Evolutionary conservation across 208 protist genomes (phyloP), one percentile per base, ranked within the genome.

Genomic region (Crithidia mellificae): DNA sequence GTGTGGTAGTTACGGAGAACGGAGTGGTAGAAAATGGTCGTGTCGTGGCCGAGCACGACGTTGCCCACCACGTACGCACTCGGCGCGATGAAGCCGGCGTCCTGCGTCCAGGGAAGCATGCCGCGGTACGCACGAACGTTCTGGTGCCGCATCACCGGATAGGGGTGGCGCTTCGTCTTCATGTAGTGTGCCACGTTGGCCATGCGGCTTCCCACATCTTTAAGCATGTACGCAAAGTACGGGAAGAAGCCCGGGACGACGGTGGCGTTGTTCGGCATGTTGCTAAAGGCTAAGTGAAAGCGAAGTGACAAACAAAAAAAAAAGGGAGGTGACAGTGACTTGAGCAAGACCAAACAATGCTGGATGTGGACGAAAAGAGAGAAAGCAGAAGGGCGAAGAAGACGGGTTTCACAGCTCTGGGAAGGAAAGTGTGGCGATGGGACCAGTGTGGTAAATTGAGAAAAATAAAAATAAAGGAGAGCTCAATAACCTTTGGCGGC

Each of bases 1-100:
- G 69, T 81, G 79, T 97, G 82, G 63, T 94, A 93, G 75, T 95
- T 94, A 41, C 91, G 89, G 12, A 97, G 66, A 9, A 94, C 85
- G 32, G 86, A 59, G 69, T 96, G 87, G 71, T 98, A 98, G 53
- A 93, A 97, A 55, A 98, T 62, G 36, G 64, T 83, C 8, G 85
- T 77, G 57, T 95, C 81, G 72, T 92, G 83, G 15, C 90, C 89
- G 46, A 98, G 75, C 8, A 81, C 74, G 6, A 96, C 90, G 52
- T 95, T 93, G 34, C 94, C 94, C 38, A 79, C 78, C 15, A 98
- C 74, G 66, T 74, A 92, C 7, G 91, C 91, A 55, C 66, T 94
- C 39, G 94, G 94, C 11, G 94, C 92, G 50, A 98, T 87, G 68
- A 97, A 97, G n/a, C 72, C 46, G 15, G 74, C 77, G 38, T 94